Conservation (phyloP, 2,329 filamentous ascomycete genomes). For the Xylaria sp. region DNA sequence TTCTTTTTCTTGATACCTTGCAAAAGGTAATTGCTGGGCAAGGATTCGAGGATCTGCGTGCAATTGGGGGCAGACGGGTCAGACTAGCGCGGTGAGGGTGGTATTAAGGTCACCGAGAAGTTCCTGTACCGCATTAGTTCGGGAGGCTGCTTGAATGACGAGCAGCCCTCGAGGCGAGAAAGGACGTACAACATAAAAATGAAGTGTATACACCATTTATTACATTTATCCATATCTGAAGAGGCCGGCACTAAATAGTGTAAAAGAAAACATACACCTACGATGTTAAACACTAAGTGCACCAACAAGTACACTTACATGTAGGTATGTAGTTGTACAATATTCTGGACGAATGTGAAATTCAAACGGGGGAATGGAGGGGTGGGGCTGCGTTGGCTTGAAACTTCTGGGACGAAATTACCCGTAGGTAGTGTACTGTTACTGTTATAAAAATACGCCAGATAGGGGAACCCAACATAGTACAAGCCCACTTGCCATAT, state of each 20-base stretch:
- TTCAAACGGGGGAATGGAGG: background rate
- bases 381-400: background rate
- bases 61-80: slow-evolving; percentile 16
- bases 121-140: too few relatives aligned
- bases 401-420: slow-evolving; percentile 1
- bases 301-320: too few relatives aligned
- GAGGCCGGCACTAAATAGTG: too few relatives aligned
- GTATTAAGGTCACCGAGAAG: slow-evolving; percentile 8
- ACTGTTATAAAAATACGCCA: too few relatives aligned
- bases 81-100: slow-evolving; percentile 4
- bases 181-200: background rate
- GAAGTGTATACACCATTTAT: background rate
- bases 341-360: too few relatives aligned
- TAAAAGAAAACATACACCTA: too few relatives aligned
- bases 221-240: background rate
- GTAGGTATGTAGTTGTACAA: too few relatives aligned
- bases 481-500: background rate
- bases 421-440: too few relatives aligned
- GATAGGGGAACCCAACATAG: background rate
- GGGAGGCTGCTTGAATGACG: slow-evolving; percentile 19
- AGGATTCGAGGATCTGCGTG: slow-evolving; percentile 24
- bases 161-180: background rate
- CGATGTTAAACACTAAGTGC: too few relatives aligned
- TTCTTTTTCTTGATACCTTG: background rate
- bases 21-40: slow-evolving; percentile 16